Percentiles rank a stretch among this genome's conserved stretches.
These are phyloP conservation scores for Vitis hybrid DNA, from an alignment of 177 flowering plant species.

Conservation along the genomic window DNA sequence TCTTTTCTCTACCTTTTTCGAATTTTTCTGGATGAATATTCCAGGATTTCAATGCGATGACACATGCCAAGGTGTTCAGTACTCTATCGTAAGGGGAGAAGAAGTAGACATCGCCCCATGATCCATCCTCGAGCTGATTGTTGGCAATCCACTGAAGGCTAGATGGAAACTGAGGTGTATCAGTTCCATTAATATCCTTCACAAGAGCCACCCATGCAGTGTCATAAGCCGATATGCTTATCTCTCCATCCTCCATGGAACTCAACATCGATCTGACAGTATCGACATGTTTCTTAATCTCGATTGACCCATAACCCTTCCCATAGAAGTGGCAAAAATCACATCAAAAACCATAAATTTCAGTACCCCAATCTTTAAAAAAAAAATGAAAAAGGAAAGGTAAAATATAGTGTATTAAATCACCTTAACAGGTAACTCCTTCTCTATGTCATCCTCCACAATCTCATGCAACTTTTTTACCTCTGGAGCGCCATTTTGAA, in stretches of 20 bases:
- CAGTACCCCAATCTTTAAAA: no score
- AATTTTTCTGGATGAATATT: slow-evolving; percentile 39
- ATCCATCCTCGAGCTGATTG: slow-evolving; percentile 74
- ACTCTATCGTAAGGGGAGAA: slow-evolving; percentile 68
- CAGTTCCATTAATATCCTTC: slow-evolving; percentile 36
- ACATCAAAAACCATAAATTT: no score
- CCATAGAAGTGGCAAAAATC: no score
- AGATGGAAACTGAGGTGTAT: slow-evolving; percentile 70
- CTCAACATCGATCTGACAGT: slow-evolving; percentile 39
- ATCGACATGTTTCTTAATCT: slow-evolving; percentile 29
- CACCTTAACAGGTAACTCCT: slow-evolving; percentile 20
- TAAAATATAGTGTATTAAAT: no score
- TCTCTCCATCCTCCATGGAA: slow-evolving; percentile 74
- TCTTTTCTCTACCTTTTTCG: slow-evolving; percentile 40
- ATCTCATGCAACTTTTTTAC: slow-evolving; percentile 29
- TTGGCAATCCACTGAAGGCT: slow-evolving; percentile 63
- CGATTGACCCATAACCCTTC: slow-evolving; percentile 11
- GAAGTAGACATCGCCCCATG: slow-evolving; percentile 67
- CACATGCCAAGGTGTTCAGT: slow-evolving; percentile 70
- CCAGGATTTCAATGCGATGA: slow-evolving; percentile 73
- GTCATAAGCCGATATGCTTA: slow-evolving; percentile 75
- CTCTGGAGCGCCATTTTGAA: slow-evolving; percentile 30
- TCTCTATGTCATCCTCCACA: slow-evolving; percentile 37
- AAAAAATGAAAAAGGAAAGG: not conserved
- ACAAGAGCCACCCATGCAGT: slow-evolving; percentile 91